These are phyloP conservation scores for Apiospora kogelbergensis DNA, from an alignment of 2,329 filamentous ascomycete species.

Conservation along the genomic window DNA sequence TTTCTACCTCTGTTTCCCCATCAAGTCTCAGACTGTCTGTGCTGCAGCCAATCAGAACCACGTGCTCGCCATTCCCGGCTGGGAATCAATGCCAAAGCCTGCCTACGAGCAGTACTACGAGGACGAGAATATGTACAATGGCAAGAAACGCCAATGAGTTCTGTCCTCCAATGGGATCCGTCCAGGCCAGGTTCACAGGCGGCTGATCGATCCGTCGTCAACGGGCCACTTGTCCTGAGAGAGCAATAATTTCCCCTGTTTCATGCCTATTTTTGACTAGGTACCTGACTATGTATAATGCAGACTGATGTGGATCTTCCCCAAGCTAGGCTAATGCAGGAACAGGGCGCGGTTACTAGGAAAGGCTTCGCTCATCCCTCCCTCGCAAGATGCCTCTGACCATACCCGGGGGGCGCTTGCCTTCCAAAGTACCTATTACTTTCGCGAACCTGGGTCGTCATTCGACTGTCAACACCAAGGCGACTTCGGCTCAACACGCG, in stretches of 20 bases:
- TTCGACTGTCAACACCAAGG: background rate
- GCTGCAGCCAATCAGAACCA: background rate
- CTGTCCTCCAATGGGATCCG: too few relatives aligned
- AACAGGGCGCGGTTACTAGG: slow-evolving; percentile 9
- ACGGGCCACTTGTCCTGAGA: background rate
- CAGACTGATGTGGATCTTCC: background rate
- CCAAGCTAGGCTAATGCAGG: slow-evolving; percentile 16
- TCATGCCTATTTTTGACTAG: slow-evolving; percentile 18
- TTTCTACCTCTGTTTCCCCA: background rate
- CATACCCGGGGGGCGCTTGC: background rate
- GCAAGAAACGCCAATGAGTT: background rate
- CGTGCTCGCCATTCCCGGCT: background rate
- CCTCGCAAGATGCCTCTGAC: background rate
- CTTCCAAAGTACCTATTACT: background rate
- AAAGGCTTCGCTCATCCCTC: slow-evolving; percentile 1
- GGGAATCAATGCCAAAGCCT: background rate
- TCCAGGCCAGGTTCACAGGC: background rate
- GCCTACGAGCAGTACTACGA: background rate
- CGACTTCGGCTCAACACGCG: background rate
- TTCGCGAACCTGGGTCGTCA: background rate
- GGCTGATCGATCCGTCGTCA: background rate
- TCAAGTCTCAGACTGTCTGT: background rate
- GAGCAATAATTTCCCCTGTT: slow-evolving; percentile 14
- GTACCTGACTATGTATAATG: background rate
- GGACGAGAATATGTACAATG: background rate